Conservation (phyloP, 768 basidiomycete species). For the Leccinum fibrillosum region DNA sequence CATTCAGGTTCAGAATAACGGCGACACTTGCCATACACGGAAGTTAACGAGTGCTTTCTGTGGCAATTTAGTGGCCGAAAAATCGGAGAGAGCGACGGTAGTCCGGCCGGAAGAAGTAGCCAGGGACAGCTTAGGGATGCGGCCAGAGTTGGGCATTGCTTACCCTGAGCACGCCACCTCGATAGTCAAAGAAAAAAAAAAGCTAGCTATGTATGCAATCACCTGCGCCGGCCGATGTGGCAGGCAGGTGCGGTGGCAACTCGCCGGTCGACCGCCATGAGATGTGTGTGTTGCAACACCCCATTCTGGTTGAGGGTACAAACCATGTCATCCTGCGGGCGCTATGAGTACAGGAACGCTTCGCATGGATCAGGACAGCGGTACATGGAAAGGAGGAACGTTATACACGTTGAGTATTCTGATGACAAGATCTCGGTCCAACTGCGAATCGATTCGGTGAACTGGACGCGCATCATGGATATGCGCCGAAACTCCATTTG, state of each 20-base stretch:
- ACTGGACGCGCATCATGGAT: conserved; percentile 11
- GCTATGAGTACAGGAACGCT: conserved; percentile 22
- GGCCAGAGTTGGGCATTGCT: conserved; percentile 1
- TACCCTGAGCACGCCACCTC: conserved; percentile 25
- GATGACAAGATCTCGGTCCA: conserved; percentile 16
- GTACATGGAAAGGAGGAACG: conserved; percentile 16
- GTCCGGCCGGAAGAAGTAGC: conserved; percentile 12
- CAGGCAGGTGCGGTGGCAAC: conserved; percentile 23
- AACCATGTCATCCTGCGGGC: conserved; percentile 19
- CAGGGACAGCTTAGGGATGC: conserved; percentile 16
- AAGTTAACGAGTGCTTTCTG: neutral
- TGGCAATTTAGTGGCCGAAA: conserved; percentile 4
- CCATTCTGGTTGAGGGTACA: conserved; percentile 17
- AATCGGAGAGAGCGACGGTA: conserved; percentile 4
- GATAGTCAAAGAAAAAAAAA: conserved; percentile 12
- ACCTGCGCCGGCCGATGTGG: conserved; percentile 11
- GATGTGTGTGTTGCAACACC: conserved; percentile 9
- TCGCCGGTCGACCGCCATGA: conserved; percentile 20
- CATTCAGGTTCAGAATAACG: conserved; percentile 9
- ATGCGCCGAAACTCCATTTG: conserved; percentile 28
- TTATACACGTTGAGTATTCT: conserved; percentile 23
- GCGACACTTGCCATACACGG: conserved; percentile 6
- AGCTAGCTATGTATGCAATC: neutral
- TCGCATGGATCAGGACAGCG: conserved; percentile 24
- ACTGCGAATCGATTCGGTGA: conserved; percentile 21